Evolutionary conservation across 2,329 filamentous ascomycete species (phyloP), one percentile per base, ranked within the genome.

Genomic region (Pseudohalonectria lignicola): DNA sequence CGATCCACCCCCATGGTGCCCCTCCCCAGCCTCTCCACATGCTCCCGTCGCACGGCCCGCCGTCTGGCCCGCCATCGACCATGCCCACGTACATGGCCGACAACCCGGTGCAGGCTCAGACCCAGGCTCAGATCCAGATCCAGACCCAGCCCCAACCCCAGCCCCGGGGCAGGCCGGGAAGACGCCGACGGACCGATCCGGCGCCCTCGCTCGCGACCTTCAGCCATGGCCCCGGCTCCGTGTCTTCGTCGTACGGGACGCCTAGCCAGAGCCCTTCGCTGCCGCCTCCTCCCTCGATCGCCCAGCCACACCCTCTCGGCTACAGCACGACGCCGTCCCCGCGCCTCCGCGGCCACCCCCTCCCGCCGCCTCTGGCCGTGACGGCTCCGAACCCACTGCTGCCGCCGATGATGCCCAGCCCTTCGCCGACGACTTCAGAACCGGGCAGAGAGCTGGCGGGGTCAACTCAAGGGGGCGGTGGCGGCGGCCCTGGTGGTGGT

Each of bases 341-440:
- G 1, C 61, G 47, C n/a, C n/a, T n/a, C n/a, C n/a, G 47, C 4
- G 68, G 66, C 39, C 52, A 56, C 8, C 45, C 51, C 18, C 53
- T 57, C 15, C 55, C 47, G 4, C 50, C 60, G 30, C 57, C 61
- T 1, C 60, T 25, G 26, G 13, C 36, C 18, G 15, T 19, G 6
- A 55, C 60, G 2, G 52, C 54, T 1, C 55, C 57, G 5, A 56
- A 56, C 11, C 64, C 69, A 9, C 59, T 66, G 39, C 53, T 74
- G 3, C 69, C 69, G 4, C 67, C 69, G 2, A 47, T 74, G 28
- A 58, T 68, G 5, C 62, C 30, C 30, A 2, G 30, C 15, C 7
- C 30, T 31, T 16, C 13, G 39, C 48, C 13, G 31, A 26, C 17
- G 30, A 12, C n/a, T n/a, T n/a, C n/a, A n/a, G n/a, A n/a, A n/a